phyloP scores from a whole-genome alignment of 179 eudicot genomes.

The Monotropa hypopitys region DNA sequence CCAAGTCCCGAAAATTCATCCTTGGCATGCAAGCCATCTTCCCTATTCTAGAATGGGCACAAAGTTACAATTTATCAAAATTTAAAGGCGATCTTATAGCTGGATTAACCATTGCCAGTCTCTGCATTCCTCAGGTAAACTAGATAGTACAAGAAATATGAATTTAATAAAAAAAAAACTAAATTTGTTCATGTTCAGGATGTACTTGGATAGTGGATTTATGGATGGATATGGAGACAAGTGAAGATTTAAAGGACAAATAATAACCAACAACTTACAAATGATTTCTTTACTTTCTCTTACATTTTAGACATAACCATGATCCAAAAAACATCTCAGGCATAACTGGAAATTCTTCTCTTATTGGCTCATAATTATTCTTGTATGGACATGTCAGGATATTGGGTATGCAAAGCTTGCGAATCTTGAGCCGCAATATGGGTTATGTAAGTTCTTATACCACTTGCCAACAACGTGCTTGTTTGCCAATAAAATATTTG shows the following conservation, averaged over 20 bases:
- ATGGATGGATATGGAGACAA: not conserved
- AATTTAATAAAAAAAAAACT: not conserved
- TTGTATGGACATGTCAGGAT: conserved; percentile 26
- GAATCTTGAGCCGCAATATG: conserved; percentile 44
- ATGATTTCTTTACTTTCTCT: not conserved
- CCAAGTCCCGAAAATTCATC: conserved; percentile 28
- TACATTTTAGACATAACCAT: not conserved
- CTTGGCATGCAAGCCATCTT: conserved; percentile 53
- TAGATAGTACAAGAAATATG: not conserved
- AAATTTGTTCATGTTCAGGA: not conserved
- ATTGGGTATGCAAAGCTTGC: conserved; percentile 61
- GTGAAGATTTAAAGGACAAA: not conserved
- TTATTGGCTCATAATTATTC: not conserved
- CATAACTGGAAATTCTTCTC: not conserved
- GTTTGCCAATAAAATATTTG: not conserved
- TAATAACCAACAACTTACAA: not conserved
- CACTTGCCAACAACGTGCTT: not conserved
- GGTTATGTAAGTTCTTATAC: conserved; percentile 33
- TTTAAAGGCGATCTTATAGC: conserved; percentile 44
- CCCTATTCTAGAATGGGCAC: conserved; percentile 52
- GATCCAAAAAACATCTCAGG: not conserved
- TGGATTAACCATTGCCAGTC: conserved; percentile 61
- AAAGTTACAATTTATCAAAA: conserved; percentile 29
- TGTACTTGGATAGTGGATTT: not conserved
- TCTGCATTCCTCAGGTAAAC: conserved; percentile 57